Base-by-base conservation (phyloP, 169 alveolate genomes). In the Babesia ovata region DNA sequence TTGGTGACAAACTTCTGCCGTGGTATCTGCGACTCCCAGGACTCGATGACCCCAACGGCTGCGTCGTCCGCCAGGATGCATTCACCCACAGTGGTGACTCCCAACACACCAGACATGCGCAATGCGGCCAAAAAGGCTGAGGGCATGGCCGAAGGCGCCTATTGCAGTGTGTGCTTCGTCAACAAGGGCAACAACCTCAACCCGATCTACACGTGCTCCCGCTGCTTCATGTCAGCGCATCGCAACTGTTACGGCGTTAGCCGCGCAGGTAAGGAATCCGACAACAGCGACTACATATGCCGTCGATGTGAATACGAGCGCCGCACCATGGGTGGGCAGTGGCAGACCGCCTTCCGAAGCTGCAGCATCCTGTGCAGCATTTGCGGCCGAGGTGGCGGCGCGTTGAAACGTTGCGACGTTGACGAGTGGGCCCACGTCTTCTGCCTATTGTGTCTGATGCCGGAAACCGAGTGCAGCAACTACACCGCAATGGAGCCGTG, bases 361-460 rank as follows among this genome's bases (percentile, higher is more conserved):
- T 71, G 77, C 85, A 60, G 78, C 29, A 45, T 86, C 21, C 67
- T 70, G 16, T 89, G 94, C 71, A 53, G 59, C 60, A 76, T 89
- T 6, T 89, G 94, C 65, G 84, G 86, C 70, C 75, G 82, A 0
- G 91, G 93, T 21, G 91, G 92, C 22, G 94, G 94, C 48, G 92
- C 93, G 36, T 45, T 88, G 48, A 88, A 85, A 52, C 75, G 79
- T 19, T 72, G 91, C 28, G 79, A 26, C 17, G 53, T 11, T 0
- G 92, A 85, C 33, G 72, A 52, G n/a, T 89, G 94, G 81, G 63
- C 60, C 62, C 90, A 83, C 49, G 54, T 63, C 26, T 66, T 79
- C n/a, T 72, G 84, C 79, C 86, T 50, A 59, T 16, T 29, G 70
- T 67, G 72, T 46, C 42, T 73, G 73, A 45, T 86, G 90, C 87